These are phyloP conservation scores for Hirsutella thompsonii DNA, from an alignment of 2,329 filamentous ascomycete genomes.

Conservation along the genomic window DNA sequence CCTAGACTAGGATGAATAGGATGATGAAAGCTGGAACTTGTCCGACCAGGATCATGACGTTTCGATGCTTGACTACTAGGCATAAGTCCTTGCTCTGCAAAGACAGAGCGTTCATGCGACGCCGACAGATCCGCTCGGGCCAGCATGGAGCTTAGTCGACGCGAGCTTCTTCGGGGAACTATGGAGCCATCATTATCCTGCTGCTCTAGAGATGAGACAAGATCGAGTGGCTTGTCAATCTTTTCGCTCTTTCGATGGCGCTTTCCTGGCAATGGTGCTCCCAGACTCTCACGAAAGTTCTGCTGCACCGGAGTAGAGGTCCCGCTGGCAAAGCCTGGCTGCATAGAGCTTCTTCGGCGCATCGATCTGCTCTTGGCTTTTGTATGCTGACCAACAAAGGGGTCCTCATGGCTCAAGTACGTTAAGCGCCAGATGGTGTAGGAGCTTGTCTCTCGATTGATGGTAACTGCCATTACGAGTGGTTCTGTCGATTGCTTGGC, in stretches of 20 bases:
- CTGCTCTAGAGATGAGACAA: slow-evolving; percentile 60
- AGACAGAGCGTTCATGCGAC: slow-evolving; percentile 69
- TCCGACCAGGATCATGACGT: slow-evolving; percentile 41
- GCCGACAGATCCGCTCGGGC: slow-evolving; percentile 78
- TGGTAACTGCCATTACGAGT: slow-evolving; percentile 66
- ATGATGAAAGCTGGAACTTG: slow-evolving; percentile 29
- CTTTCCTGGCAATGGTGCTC: slow-evolving; percentile 41
- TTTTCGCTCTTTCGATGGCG: slow-evolving; percentile 38
- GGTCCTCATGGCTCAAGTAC: slow-evolving; percentile 58
- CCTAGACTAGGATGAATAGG: slow-evolving; percentile 38
- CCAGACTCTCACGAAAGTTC: slow-evolving; percentile 66
- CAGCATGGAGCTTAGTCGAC: slow-evolving; percentile 82
- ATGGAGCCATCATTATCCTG: slow-evolving; percentile 42
- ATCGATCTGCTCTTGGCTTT: slow-evolving; percentile 31
- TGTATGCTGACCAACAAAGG: slow-evolving; percentile 32
- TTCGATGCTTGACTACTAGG: slow-evolving; percentile 33
- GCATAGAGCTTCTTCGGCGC: slow-evolving; percentile 50
- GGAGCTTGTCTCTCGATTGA: slow-evolving; percentile 61
- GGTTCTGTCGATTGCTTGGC: slow-evolving; percentile 26
- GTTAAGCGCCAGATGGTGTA: slow-evolving; percentile 78
- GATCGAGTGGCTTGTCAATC: slow-evolving; percentile 40
- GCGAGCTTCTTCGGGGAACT: slow-evolving; percentile 45
- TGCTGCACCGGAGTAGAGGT: slow-evolving; percentile 64
- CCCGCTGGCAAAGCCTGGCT: slow-evolving; percentile 58
- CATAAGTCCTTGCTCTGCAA: slow-evolving; percentile 49